Conservation (phyloP, 495 filamentous ascomycete genomes). For the Penicillium parvum region DNA sequence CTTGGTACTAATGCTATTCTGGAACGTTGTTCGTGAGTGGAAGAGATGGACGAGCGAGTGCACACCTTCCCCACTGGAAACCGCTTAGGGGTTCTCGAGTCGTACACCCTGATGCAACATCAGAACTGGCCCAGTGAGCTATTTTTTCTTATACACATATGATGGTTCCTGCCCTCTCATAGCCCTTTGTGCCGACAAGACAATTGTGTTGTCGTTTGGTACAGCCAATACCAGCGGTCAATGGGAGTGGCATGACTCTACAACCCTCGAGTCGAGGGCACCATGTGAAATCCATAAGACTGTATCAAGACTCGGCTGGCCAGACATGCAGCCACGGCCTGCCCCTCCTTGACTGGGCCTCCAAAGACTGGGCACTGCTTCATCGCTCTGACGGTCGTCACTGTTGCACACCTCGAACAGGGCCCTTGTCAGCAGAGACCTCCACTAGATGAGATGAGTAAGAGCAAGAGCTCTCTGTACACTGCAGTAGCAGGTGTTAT, state of each 20-base stretch:
- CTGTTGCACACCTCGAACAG: slow-evolving; percentile 24
- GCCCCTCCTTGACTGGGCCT: no score
- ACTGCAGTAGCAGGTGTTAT: slow-evolving; percentile 21
- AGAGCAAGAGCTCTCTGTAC: slow-evolving; percentile 13
- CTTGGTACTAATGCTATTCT: slow-evolving; percentile 11
- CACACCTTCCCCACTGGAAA: background rate
- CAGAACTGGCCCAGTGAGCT: slow-evolving; percentile 18
- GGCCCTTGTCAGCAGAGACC: slow-evolving; percentile 24
- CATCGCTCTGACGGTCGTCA: slow-evolving; percentile 16
- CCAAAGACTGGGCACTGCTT: slow-evolving; percentile 15
- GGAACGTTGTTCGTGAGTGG: slow-evolving; percentile 11
- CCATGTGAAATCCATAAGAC: slow-evolving; percentile 22
- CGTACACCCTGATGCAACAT: slow-evolving; percentile 41
- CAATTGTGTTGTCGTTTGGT: no score
- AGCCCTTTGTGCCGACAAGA: no score
- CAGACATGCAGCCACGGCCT: slow-evolving; percentile 5
- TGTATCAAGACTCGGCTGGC: slow-evolving; percentile 19
- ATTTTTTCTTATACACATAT: no score
- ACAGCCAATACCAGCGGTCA: no score
- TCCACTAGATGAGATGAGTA: slow-evolving; percentile 2
- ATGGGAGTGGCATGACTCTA: slow-evolving; percentile 5
- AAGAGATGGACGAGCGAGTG: slow-evolving; percentile 1
- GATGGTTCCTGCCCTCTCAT: slow-evolving; percentile 1
- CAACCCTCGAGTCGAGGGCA: background rate
- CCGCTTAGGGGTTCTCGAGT: slow-evolving; percentile 14